Evolutionary conservation across 1,284 basidiomycete species (phyloP), one percentile per base, ranked within the genome.

Genomic region (Ustilago lituana): DNA sequence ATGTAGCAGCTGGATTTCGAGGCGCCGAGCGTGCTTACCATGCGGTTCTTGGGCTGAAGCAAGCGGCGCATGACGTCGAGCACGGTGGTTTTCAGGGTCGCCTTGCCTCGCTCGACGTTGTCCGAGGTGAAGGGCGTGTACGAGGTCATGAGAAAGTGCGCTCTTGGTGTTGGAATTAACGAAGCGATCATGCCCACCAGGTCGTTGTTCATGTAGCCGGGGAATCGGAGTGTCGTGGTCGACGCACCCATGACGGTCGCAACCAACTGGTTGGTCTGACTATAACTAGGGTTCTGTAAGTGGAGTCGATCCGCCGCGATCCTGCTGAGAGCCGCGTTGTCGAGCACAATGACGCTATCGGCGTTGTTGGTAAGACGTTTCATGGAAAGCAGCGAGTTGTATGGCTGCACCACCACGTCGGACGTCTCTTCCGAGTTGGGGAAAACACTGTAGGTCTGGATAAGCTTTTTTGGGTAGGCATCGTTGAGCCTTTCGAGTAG

Each of bases 161-260:
- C 98, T 50, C 95, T 87, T n/a, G 96, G 95, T 10, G 96, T 98
- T 3, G 96, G 96, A 73, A 98, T 98, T 50, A 99, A 87, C 12
- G 92, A 94, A 2, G 96, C 94, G 57, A 98, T 91, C 76, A 99
- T 97, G 23, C 94, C 93, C 69, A 97, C 77, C 9, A 82, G 88
- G 81, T 99, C 95, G 78, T 98, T 99, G 86, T 98, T 98, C 95
- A 98, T 98, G 84, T 98, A 98, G 47, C 93, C 92, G 0, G 96
- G 96, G 84, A 97, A 98, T 74, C 96, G 89, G 22, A 99, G 87
- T 15, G 96, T 98, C 77, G 95, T 93, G 0, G 95, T 99, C 61
- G 93, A 95, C 3, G 95, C 95, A 10, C 95, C 74, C 80, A 82
- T 82, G 17, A 82, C 79, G 15, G 80, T 82, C 24, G 74, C 77